Evolutionary conservation across 2,329 filamentous ascomycete genomes (phyloP).

Genomic region (Xylaria multiplex): DNA sequence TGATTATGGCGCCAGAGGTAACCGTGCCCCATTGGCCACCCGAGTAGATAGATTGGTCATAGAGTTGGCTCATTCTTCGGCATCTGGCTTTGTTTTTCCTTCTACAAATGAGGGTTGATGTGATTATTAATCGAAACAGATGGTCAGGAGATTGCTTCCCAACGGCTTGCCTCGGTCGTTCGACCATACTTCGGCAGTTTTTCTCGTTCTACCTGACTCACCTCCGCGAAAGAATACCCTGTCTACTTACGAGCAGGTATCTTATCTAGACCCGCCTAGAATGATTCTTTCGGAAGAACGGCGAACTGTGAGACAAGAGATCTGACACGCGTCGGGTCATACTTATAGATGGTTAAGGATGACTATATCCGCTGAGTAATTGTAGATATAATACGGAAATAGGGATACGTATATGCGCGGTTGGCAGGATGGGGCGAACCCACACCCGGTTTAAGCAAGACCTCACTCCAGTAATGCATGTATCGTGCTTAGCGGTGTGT

Average conservation of each 20-base stretch:
- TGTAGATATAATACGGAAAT: not conserved
- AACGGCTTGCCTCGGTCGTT: not conserved
- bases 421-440: not conserved
- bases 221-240: not conserved
- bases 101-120: no score
- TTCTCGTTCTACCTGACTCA: not conserved
- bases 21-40: not conserved
- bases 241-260: not conserved
- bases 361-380: constrained; percentile 2
- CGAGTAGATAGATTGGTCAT: not conserved
- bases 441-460: not conserved
- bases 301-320: no score
- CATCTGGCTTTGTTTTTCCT: not conserved
- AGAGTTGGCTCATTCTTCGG: not conserved
- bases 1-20: not conserved
- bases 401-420: no score
- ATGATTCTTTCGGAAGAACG: not conserved
- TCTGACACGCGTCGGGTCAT: no score
- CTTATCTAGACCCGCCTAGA: not conserved
- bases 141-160: not conserved
- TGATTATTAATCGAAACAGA: not conserved
- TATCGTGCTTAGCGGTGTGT: not conserved
- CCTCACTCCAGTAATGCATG: not conserved
- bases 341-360: not conserved
- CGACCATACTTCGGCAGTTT: not conserved